A percentile compares a stretch with the other conserved stretches of the same genome.
These are phyloP conservation scores for Diplodia seriata DNA, from an alignment of 2,329 filamentous ascomycete species.

Conservation along the genomic window DNA sequence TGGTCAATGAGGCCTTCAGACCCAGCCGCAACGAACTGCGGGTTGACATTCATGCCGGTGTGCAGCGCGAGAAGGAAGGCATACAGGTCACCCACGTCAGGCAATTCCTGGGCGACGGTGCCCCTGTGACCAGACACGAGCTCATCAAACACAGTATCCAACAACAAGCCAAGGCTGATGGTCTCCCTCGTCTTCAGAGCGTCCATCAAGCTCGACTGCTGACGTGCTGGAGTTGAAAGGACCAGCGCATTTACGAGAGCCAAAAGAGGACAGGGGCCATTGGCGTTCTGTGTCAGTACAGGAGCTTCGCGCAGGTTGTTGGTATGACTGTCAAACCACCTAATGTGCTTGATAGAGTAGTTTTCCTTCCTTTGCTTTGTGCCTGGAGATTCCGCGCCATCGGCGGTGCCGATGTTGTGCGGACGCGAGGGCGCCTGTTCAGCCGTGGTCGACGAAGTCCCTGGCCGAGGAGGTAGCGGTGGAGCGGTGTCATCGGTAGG, in stretches of 20 bases:
- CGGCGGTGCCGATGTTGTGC: conserved; percentile 35
- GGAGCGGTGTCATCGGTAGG: conserved; percentile 38
- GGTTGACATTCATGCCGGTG: conserved; percentile 98
- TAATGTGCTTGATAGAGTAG: conserved; percentile 91
- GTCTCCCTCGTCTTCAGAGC: conserved; percentile 82
- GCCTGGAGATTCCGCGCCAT: conserved; percentile 45
- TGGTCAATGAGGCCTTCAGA: conserved; percentile 47
- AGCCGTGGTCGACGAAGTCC: conserved; percentile 31
- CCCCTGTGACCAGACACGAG: conserved; percentile 79
- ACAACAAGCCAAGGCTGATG: conserved; percentile 81
- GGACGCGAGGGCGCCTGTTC: conserved; percentile 40
- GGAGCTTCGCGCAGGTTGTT: conserved; percentile 77
- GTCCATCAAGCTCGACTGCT: conserved; percentile 75
- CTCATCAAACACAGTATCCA: conserved; percentile 92
- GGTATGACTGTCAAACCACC: conserved; percentile 74
- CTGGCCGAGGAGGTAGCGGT: conserved; percentile 43
- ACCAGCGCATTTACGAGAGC: conserved; percentile 92
- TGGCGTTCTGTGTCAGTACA: conserved; percentile 89
- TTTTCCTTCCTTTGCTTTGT: conserved; percentile 68
- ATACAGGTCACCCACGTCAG: conserved; percentile 88
- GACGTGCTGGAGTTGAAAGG: conserved; percentile 74
- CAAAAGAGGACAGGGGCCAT: conserved; percentile 91
- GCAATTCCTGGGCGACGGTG: conserved; percentile 69
- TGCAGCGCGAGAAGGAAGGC: conserved; percentile 86
- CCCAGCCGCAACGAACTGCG: conserved; percentile 69